Percentiles rank a stretch among this genome's conserved stretches.
These are phyloP conservation scores for Aurinia saxatilis DNA, from an alignment of 345 rosid genomes.

Conservation along the genomic window DNA sequence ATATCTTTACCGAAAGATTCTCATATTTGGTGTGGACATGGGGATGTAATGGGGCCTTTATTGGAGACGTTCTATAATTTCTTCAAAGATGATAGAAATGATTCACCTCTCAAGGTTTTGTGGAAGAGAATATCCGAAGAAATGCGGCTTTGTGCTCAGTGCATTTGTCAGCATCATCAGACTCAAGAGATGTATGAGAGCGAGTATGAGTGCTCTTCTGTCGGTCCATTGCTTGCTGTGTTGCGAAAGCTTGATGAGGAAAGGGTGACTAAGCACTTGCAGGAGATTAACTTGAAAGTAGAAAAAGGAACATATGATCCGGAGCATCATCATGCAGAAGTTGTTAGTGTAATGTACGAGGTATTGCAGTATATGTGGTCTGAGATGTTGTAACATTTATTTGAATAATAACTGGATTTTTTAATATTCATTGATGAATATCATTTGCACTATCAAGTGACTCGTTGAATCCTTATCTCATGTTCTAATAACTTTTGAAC, in stretches of 20 bases:
- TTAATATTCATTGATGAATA: not conserved
- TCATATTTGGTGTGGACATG: conserved; percentile 80
- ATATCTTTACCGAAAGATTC: conserved; percentile 54
- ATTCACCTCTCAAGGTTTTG: conserved; percentile 72
- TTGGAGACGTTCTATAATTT: conserved; percentile 85
- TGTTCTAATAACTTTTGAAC: not conserved
- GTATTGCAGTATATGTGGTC: conserved; percentile 30
- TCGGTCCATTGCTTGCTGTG: conserved; percentile 80
- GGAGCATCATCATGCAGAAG: conserved; percentile 55
- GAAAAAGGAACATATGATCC: conserved; percentile 55
- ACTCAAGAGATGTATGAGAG: conserved; percentile 61
- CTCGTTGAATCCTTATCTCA: not conserved
- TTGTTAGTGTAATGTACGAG: conserved; percentile 91
- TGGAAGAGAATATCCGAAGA: conserved; percentile 80
- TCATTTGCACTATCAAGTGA: not conserved
- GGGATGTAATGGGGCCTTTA: conserved; percentile 89
- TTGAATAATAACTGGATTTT: not conserved
- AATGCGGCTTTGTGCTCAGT: conserved; percentile 66
- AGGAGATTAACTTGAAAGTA: conserved; percentile 51
- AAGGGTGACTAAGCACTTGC: conserved; percentile 66
- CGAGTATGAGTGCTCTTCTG: conserved; percentile 66
- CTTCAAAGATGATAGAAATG: conserved; percentile 54
- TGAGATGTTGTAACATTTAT: not conserved
- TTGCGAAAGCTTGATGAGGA: conserved; percentile 71
- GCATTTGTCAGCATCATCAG: conserved; percentile 91